Base-by-base conservation (phyloP, 75 land plant genomes). In the Azolla pinnata region DNA sequence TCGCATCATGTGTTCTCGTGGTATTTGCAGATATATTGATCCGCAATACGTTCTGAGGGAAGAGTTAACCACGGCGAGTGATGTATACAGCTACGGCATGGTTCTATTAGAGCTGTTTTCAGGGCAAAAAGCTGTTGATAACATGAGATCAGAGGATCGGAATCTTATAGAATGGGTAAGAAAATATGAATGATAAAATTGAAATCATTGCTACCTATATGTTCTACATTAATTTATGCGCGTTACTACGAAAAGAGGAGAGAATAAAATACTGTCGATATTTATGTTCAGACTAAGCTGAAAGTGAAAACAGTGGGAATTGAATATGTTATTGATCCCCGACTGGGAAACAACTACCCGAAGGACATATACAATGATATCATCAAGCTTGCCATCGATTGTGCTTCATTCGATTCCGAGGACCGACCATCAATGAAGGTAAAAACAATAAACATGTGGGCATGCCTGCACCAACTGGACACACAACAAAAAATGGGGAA, bases 401-500 rank as follows among this genome's bases (percentile, higher is more conserved):
- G 69, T 60, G 49, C 54, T 3, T 5, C 31, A 2, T 59, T 31
- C 59, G 62, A 50, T n/a, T 44, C 34, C 19, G 27, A 17, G 0
- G 64, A 47, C 25, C 61, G 62, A 0, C 69, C 69, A 18, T 44
- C 69, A 32, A 48, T 67, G 62, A 59, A 55, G 55, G 62, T 59
- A 18, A 46, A 38, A 38, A n/a, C n/a, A n/a, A n/a, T n/a, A n/a
- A n/a, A n/a, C n/a, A n/a, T n/a, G n/a, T n/a, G n/a, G n/a, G n/a
- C n/a, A n/a, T n/a, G n/a, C n/a, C n/a, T n/a, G n/a, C n/a, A n/a
- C n/a, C n/a, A n/a, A n/a, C n/a, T n/a, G n/a, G n/a, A n/a, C n/a
- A n/a, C n/a, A 42, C 44, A 17, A 17, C 10, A 42, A 17, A 17
- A 17, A 10, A 42, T 42, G 92, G 31, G 92, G 90, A n/a, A n/a